Conservation (phyloP, 352 stramenopile species). For the Lagenidium giganteum region DNA sequence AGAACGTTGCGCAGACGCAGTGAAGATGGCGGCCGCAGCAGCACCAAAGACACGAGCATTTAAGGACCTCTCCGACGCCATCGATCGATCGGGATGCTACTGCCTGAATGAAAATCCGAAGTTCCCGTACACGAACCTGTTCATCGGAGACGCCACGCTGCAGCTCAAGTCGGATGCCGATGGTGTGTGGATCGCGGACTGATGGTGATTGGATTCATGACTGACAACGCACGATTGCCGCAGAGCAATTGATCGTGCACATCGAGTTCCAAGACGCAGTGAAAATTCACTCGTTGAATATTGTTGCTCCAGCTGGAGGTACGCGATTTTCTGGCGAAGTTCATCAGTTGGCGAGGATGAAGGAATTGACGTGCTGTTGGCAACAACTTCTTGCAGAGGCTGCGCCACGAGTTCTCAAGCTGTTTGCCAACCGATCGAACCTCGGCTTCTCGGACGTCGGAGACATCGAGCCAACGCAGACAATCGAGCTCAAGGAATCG, state of each 20-base stretch:
- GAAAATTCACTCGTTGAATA: slow-evolving; percentile 71
- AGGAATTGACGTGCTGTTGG: not conserved
- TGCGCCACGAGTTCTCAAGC: slow-evolving; percentile 55
- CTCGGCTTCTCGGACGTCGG: slow-evolving; percentile 66
- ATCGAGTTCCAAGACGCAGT: slow-evolving; percentile 78
- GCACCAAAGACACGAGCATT: slow-evolving; percentile 37
- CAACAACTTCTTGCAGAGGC: slow-evolving; percentile 21
- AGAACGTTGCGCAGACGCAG: too few species aligned
- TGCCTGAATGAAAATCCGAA: slow-evolving; percentile 78
- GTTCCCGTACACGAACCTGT: slow-evolving; percentile 69
- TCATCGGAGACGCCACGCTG: slow-evolving; percentile 72
- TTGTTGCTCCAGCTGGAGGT: slow-evolving; percentile 48
- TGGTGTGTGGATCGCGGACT: slow-evolving; percentile 19
- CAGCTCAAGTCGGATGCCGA: slow-evolving; percentile 74
- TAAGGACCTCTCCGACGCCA: slow-evolving; percentile 48
- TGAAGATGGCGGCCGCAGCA: slow-evolving; percentile 11
- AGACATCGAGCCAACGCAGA: slow-evolving; percentile 72
- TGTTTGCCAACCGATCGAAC: slow-evolving; percentile 71
- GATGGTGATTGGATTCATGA: slow-evolving; percentile 2
- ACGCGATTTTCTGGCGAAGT: not conserved
- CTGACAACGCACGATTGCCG: too few species aligned
- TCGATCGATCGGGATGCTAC: slow-evolving; percentile 62
- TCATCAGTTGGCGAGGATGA: not conserved
- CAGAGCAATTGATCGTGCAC: slow-evolving; percentile 80
- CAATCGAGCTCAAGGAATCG: slow-evolving; percentile 49